A percentile compares a stretch with the other conserved stretches of the same genome.
Conservation (phyloP, 1,284 basidiomycete species). For the Moesziomyces globuligerus region DNA sequence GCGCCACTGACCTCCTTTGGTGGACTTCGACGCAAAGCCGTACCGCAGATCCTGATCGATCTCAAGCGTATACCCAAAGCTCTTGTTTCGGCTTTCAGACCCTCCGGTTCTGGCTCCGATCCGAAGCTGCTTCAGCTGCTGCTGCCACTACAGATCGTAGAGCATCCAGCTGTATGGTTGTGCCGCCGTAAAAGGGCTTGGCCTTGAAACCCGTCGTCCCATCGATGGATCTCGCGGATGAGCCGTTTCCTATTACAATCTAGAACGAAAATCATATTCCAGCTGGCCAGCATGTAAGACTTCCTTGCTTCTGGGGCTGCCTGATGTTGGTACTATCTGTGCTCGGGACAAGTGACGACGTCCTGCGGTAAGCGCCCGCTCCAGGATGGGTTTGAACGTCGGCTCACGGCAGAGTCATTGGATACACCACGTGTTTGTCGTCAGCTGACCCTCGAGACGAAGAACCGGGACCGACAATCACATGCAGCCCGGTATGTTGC, state of each 20-base stretch:
- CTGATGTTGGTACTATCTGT: no score
- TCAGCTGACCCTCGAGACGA: no score
- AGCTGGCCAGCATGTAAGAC: no score
- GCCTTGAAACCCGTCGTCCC: not conserved
- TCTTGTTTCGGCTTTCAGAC: not conserved
- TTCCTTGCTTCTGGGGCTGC: conserved; percentile 4
- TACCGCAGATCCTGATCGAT: conserved; percentile 14
- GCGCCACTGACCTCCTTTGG: conserved; percentile 14
- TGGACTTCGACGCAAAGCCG: conserved; percentile 23
- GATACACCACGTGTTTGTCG: no score
- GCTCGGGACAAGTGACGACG: no score
- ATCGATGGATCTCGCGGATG: not conserved
- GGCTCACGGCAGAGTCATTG: no score
- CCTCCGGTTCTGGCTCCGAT: not conserved
- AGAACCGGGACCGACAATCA: no score
- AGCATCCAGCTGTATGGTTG: conserved; percentile 31
- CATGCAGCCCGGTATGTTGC: no score
- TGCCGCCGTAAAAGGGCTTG: conserved; percentile 15
- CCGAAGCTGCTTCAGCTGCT: conserved; percentile 5
- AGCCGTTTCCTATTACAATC: no score
- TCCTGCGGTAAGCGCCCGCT: no score
- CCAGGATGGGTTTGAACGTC: no score
- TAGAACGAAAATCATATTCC: no score
- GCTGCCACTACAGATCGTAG: conserved; percentile 23
- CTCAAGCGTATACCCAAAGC: conserved; percentile 6